Conservation (phyloP, 495 filamentous ascomycete species). For the Penicillium mononematosum region DNA sequence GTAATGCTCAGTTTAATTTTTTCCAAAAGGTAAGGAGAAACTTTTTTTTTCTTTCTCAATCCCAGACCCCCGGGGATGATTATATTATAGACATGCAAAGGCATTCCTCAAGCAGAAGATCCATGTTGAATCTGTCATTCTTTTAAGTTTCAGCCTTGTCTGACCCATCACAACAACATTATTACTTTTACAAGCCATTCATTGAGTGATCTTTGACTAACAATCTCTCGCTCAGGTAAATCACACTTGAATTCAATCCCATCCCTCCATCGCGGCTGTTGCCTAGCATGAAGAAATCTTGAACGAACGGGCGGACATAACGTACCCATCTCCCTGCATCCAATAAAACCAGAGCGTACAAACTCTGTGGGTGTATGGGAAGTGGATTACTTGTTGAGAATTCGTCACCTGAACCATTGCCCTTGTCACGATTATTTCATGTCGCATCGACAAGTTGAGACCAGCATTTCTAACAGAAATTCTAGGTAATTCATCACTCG, state of each 20-base stretch:
- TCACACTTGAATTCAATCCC: slow-evolving; percentile 28
- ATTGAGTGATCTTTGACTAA: slow-evolving; percentile 42
- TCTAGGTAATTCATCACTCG: slow-evolving; percentile 33
- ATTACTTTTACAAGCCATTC: slow-evolving; percentile 25
- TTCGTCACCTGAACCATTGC: slow-evolving; percentile 84
- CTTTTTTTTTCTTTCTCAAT: slow-evolving; percentile 23
- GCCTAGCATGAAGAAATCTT: slow-evolving; percentile 78
- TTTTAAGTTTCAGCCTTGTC: slow-evolving; percentile 98
- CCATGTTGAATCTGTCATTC: slow-evolving; percentile 79
- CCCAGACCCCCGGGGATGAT: slow-evolving; percentile 59
- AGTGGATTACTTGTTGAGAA: slow-evolving; percentile 92
- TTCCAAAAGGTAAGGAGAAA: slow-evolving; percentile 57
- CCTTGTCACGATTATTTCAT: slow-evolving; percentile 17
- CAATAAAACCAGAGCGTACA: slow-evolving; percentile 79
- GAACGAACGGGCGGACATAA: slow-evolving; percentile 99
- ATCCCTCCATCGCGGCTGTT: slow-evolving; percentile 18
- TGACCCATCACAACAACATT: slow-evolving; percentile 53
- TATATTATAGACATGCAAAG: slow-evolving; percentile 79
- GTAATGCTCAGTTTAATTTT: slow-evolving; percentile 4
- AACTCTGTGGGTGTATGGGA: slow-evolving; percentile 68
- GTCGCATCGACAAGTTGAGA: slow-evolving; percentile 12
- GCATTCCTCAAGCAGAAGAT: slow-evolving; percentile 97
- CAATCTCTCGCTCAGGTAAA: slow-evolving; percentile 53
- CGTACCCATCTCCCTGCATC: slow-evolving; percentile 63
- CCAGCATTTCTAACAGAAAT: slow-evolving; percentile 20